Percentiles rank a stretch among this genome's conserved stretches.
Evolutionary conservation across 768 basidiomycete genomes (phyloP).

Genomic region (Amanita inopinata): DNA sequence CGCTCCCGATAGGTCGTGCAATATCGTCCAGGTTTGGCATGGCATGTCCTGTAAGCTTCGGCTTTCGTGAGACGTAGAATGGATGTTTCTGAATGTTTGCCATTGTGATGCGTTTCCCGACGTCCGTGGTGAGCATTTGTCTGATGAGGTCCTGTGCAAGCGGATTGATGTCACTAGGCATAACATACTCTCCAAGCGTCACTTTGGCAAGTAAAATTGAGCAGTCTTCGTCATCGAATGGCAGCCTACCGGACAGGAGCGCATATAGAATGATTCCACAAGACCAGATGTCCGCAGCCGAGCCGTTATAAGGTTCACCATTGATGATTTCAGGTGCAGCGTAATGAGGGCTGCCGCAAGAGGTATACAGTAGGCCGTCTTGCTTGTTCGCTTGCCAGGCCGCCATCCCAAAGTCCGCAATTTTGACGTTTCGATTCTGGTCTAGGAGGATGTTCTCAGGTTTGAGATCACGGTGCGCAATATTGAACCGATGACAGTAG

Average conservation of each 20-base stretch:
- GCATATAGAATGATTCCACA: constrained; percentile 91
- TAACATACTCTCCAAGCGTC: constrained; percentile 58
- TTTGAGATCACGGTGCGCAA: constrained; percentile 91
- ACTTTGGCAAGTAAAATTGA: constrained; percentile 74
- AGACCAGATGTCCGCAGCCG: constrained; percentile 92
- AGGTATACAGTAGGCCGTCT: constrained; percentile 56
- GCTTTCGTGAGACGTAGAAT: constrained; percentile 55
- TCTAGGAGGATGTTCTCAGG: constrained; percentile 90
- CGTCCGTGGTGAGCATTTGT: constrained; percentile 75
- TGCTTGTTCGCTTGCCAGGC: constrained; percentile 64
- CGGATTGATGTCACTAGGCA: constrained; percentile 61
- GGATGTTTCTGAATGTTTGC: constrained; percentile 71
- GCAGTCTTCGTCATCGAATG: constrained; percentile 88
- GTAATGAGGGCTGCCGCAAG: constrained; percentile 93
- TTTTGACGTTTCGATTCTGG: constrained; percentile 77
- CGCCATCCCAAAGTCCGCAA: constrained; percentile 98
- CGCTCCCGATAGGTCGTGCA: constrained; percentile 53
- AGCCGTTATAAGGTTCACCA: constrained; percentile 77
- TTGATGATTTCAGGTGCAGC: constrained; percentile 87
- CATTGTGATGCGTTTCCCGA: constrained; percentile 71
- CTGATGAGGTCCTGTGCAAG: constrained; percentile 68
- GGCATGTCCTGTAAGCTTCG: constrained; percentile 30
- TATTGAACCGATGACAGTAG: constrained; percentile 91
- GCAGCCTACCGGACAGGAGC: constrained; percentile 78
- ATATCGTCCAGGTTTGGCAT: constrained; percentile 59